A percentile compares a stretch with the other conserved stretches of the same genome.
These are phyloP conservation scores for Staphylotrichum tortipilum DNA, from an alignment of 495 filamentous ascomycete species.

Conservation along the genomic window DNA sequence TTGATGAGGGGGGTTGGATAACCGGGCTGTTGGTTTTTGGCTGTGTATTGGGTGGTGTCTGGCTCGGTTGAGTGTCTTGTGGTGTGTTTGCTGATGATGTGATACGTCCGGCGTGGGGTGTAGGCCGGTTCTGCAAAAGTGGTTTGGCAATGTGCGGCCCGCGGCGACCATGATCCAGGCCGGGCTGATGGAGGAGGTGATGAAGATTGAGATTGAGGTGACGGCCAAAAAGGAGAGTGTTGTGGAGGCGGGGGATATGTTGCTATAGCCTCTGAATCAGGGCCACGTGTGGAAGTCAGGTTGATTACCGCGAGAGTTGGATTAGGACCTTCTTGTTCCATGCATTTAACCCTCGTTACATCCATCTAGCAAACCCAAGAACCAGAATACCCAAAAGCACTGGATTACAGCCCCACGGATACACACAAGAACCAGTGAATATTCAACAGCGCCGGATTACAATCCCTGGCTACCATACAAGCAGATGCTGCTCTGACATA, in stretches of 20 bases:
- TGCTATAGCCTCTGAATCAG: background rate
- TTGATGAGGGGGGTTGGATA: background rate
- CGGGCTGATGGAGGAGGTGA: conserved; percentile 32
- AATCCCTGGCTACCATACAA: background rate
- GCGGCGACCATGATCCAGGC: conserved; percentile 37
- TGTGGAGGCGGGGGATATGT: background rate
- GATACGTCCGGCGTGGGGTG: no score
- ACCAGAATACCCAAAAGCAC: no score
- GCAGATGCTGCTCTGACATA: no score
- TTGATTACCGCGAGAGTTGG: no score
- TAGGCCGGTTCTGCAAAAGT: conserved; percentile 28
- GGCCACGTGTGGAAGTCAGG: no score
- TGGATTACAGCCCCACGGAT: background rate
- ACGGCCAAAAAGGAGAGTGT: conserved; percentile 21
- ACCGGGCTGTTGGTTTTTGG: no score
- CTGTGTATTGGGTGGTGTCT: no score
- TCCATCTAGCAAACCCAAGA: no score
- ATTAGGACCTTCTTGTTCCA: no score
- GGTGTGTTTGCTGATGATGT: background rate
- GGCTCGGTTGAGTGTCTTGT: no score
- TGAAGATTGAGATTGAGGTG: conserved; percentile 38
- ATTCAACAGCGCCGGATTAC: background rate
- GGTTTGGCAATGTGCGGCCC: conserved; percentile 29
- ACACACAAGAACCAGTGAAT: background rate
- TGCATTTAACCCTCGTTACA: no score